These are phyloP conservation scores for Coniochaeta sp. DNA, from an alignment of 2,329 filamentous ascomycete genomes.

Conservation along the genomic window DNA sequence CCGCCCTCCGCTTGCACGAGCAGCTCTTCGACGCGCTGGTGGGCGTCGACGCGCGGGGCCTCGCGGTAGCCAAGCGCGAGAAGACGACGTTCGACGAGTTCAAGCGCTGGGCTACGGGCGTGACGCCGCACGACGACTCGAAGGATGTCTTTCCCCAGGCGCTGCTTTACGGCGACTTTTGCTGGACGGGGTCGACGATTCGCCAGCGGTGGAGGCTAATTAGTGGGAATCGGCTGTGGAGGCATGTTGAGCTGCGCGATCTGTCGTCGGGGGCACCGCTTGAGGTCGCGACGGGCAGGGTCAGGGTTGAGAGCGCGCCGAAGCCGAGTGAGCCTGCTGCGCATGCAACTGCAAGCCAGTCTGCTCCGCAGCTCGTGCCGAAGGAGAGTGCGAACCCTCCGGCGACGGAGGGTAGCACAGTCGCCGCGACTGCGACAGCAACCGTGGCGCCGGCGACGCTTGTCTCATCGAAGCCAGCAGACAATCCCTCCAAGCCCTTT, in stretches of 20 bases:
- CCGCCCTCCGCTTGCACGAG: slow-evolving; percentile 25
- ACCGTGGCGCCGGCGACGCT: slow-evolving; percentile 3
- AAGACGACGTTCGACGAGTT: slow-evolving; percentile 26
- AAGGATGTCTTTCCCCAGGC: slow-evolving; percentile 36
- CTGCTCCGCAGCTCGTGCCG: no score
- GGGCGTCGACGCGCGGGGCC: slow-evolving; percentile 7
- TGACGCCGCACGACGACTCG: slow-evolving; percentile 34
- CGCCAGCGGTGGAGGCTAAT: slow-evolving; percentile 31
- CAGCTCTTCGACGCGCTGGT: slow-evolving; percentile 22
- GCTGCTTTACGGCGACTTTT: slow-evolving; percentile 24
- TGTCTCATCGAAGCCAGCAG: slow-evolving; percentile 5
- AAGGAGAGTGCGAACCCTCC: not conserved
- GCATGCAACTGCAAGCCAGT: no score
- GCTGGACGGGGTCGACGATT: slow-evolving; percentile 31
- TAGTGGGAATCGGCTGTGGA: slow-evolving; percentile 31
- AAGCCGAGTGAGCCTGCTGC: not conserved
- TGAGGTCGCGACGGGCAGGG: slow-evolving; percentile 13
- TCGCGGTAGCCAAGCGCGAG: not conserved
- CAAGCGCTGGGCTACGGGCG: slow-evolving; percentile 30
- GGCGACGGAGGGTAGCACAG: not conserved
- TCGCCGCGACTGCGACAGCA: not conserved
- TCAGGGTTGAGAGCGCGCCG: slow-evolving; percentile 8
- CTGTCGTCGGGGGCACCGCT: slow-evolving; percentile 16
- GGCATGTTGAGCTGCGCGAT: slow-evolving; percentile 15
- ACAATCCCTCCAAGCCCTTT: slow-evolving; percentile 1